Conservation (phyloP, 768 basidiomycete genomes). For the Mycena latifolia region DNA sequence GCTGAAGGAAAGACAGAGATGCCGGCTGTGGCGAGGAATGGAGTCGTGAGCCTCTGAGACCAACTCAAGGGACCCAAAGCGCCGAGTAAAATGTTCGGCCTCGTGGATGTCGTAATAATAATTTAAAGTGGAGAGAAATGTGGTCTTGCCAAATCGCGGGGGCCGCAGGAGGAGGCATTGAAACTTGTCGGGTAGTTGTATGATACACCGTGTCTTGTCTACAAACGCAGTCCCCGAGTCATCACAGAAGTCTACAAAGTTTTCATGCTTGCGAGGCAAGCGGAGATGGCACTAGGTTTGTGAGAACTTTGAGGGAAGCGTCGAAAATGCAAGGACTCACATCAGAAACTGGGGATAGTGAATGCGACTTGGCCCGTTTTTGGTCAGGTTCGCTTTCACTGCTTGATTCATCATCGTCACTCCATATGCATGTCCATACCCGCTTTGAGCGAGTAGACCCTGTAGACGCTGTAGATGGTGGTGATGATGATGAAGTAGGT, state of each 20-base stretch:
- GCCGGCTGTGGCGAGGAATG: not conserved
- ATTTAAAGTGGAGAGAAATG: conserved; percentile 3
- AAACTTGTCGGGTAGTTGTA: not conserved
- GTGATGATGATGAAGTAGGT: too few species aligned
- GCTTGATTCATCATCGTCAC: not conserved
- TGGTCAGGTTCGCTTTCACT: not conserved
- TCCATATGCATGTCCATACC: not conserved
- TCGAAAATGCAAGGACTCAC: too few species aligned
- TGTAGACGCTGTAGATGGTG: not conserved
- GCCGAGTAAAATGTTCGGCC: not conserved
- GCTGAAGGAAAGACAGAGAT: not conserved
- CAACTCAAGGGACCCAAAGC: not conserved
- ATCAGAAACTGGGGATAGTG: too few species aligned
- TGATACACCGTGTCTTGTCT: conserved; percentile 2
- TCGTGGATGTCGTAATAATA: conserved; percentile 11
- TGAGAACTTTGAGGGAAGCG: not conserved
- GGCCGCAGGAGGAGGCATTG: conserved; percentile 14
- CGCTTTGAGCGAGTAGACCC: not conserved
- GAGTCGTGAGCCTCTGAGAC: not conserved
- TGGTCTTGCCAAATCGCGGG: conserved; percentile 17
- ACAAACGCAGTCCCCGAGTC: not conserved
- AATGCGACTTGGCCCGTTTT: not conserved
- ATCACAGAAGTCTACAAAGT: not conserved
- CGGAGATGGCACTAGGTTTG: not conserved
- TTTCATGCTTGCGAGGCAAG: not conserved